A percentile compares a stretch with the other conserved stretches of the same genome.
Evolutionary conservation across 352 stramenopile genomes (phyloP).

Genomic region (Phytophthora foliorum): DNA sequence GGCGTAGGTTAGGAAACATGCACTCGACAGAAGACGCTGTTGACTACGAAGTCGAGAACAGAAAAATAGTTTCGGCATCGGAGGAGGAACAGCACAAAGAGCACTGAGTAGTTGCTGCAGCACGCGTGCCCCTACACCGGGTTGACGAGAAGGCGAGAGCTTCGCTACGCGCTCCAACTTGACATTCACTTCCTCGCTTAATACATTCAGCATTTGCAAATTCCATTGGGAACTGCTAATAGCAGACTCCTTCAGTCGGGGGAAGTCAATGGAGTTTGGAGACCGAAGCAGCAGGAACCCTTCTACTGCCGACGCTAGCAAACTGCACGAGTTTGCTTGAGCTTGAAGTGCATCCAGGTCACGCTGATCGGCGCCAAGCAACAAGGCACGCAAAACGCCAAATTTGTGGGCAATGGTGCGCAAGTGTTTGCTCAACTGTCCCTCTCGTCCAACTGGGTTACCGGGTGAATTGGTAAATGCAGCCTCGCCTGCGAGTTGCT

Average conservation of each 20-base stretch:
- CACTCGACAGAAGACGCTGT: slow-evolving; percentile 42
- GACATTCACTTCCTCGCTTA: slow-evolving; percentile 22
- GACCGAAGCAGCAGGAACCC: slow-evolving; percentile 41
- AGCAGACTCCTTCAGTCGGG: background rate
- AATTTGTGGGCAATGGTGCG: slow-evolving; percentile 36
- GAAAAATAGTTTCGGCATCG: slow-evolving; percentile 56
- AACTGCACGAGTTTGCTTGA: slow-evolving; percentile 32
- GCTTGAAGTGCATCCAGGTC: slow-evolving; percentile 42
- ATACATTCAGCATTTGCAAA: slow-evolving; percentile 15
- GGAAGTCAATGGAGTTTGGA: slow-evolving; percentile 34
- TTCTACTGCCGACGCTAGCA: slow-evolving; percentile 48
- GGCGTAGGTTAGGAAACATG: slow-evolving; percentile 58
- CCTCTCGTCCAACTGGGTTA: slow-evolving; percentile 33
- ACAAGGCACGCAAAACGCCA: slow-evolving; percentile 29
- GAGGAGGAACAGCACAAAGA: slow-evolving; percentile 39
- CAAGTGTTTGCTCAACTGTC: slow-evolving; percentile 34
- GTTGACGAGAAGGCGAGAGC: slow-evolving; percentile 28
- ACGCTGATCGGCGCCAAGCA: slow-evolving; percentile 37
- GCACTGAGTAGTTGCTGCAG: slow-evolving; percentile 49
- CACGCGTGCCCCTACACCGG: slow-evolving; percentile 39
- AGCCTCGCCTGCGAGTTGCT: slow-evolving; percentile 56
- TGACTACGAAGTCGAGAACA: slow-evolving; percentile 35
- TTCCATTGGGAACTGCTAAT: slow-evolving; percentile 21
- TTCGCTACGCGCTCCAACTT: slow-evolving; percentile 41
- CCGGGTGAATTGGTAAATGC: slow-evolving; percentile 45